Base-by-base conservation (phyloP, 2,329 filamentous ascomycete genomes). In the Aspergillus transmontanensis region DNA sequence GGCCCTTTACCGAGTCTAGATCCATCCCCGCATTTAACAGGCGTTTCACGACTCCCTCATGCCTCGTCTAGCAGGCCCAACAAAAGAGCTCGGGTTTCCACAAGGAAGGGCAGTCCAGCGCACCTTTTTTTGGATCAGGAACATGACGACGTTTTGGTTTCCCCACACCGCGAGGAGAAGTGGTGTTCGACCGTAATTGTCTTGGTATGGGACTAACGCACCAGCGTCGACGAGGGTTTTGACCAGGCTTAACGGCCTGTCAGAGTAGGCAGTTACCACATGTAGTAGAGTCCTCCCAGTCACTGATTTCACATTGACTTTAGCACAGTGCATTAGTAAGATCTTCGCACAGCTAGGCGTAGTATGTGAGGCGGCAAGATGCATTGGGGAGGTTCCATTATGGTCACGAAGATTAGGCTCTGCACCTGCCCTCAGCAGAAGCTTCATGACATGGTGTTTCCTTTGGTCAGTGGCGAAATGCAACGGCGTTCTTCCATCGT, bases 151-250 rank as follows among this genome's bases (percentile, higher is more conserved):
- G 1, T 12, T 23, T 12, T 32, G 4, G 41, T 43, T 26, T 1
- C 53, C 50, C 6, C 34, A 59, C 53, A 59, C 57, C 10, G 61
- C 51, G 4, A 43, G 53, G 4, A 30, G 14, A 23, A 63, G 26
- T 28, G 57, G 51, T 4, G 57, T 50, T 6, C 45, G 30, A 14
- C 34, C 61, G 3, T 21, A 32, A 46, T 14, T n/a, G 10, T 59
- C 57, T 16, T n/a, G 14, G 9, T 2, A n/a, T 14, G 26, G 30
- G 3, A n/a, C 16, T 10, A 34, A 32, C 9, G 50, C 28, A n/a
- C 50, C 19, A 23, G 6, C 50, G 6, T 34, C 2, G 14, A 53
- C 16, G 3, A 32, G 6, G 6, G 19, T 5, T 32, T 53, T 21
- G 23, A 32, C 6, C 2, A 32, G 28, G 26, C 19, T 11, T 4